A percentile compares a stretch with the other conserved stretches of the same genome.
These are phyloP conservation scores for Salix udensis DNA, from an alignment of 345 rosid species.

Conservation along the genomic window DNA sequence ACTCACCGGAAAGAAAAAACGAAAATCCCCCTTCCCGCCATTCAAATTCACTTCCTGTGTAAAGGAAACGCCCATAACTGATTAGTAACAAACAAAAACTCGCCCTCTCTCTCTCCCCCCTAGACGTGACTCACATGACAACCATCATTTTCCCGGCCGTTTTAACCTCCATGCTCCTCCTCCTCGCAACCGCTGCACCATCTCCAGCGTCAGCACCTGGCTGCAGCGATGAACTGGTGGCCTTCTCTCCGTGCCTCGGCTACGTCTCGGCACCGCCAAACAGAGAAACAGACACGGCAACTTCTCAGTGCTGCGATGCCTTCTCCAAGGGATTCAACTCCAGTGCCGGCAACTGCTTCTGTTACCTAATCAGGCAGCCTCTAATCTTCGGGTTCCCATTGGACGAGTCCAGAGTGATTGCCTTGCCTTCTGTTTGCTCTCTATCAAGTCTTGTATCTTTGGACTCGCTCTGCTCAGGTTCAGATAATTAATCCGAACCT, in stretches of 20 bases:
- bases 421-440: slow-evolving; percentile 50
- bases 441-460: slow-evolving; percentile 17
- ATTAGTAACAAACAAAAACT: not conserved
- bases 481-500: not conserved
- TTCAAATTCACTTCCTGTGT: not conserved
- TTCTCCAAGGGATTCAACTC: slow-evolving; percentile 39
- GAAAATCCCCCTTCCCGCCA: not conserved
- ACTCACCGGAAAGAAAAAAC: not conserved
- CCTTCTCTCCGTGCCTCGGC: slow-evolving; percentile 72
- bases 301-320: slow-evolving; percentile 60
- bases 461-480: slow-evolving; percentile 53
- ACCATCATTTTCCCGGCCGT: not conserved
- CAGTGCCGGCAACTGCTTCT: slow-evolving; percentile 52
- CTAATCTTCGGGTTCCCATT: slow-evolving; percentile 71
- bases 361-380: slow-evolving; percentile 63
- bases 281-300: slow-evolving; percentile 36
- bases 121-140: not conserved
- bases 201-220: slow-evolving; percentile 25
- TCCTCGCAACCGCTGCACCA: slow-evolving; percentile 11
- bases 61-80: not conserved
- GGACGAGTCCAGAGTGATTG: slow-evolving; percentile 50
- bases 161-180: slow-evolving; percentile 13
- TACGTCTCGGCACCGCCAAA: slow-evolving; percentile 65
- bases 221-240: slow-evolving; percentile 54
- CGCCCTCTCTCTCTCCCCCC: not conserved